Evolutionary conservation across 1,284 basidiomycete genomes (phyloP).

Genomic region (Coniophora puteana): DNA sequence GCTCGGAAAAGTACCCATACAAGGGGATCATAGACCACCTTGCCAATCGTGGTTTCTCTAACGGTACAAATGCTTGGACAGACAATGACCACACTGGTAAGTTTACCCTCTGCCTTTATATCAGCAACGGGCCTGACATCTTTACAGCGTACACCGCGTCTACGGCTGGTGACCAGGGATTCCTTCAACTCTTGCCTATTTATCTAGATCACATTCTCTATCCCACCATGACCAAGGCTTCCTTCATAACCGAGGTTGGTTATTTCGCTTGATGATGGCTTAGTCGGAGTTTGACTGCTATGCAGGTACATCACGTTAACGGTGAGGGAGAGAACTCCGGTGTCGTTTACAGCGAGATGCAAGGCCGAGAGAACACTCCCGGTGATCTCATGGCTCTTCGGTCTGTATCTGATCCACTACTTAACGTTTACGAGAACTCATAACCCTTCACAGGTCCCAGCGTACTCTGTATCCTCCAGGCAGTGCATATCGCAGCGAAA

Average conservation of each 20-base stretch:
- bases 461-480: slow-evolving; percentile 76
- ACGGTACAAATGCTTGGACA: slow-evolving; percentile 88
- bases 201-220: slow-evolving; percentile 98
- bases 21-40: slow-evolving; percentile 97
- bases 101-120: not conserved
- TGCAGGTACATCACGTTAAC: slow-evolving; percentile 89
- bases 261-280: slow-evolving; percentile 1
- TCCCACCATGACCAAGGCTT: slow-evolving; percentile 89
- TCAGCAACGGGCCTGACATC: not conserved
- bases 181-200: slow-evolving; percentile 91
- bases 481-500: slow-evolving; percentile 95
- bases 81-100: slow-evolving; percentile 75
- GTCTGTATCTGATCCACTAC: slow-evolving; percentile 37
- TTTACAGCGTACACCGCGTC: slow-evolving; percentile 84
- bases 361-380: slow-evolving; percentile 92
- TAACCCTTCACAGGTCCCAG: slow-evolving; percentile 54
- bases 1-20: slow-evolving; percentile 92
- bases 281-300: slow-evolving; percentile 1
- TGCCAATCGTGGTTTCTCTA: slow-evolving; percentile 95
- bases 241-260: slow-evolving; percentile 86
- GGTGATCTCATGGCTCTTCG: slow-evolving; percentile 87
- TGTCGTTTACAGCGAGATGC: slow-evolving; percentile 98
- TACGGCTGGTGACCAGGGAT: slow-evolving; percentile 96
- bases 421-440: slow-evolving; percentile 7
- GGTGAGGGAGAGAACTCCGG: slow-evolving; percentile 89